These are phyloP conservation scores for Pythium plurisporium DNA, from an alignment of 352 stramenopile species.

Conservation along the genomic window DNA sequence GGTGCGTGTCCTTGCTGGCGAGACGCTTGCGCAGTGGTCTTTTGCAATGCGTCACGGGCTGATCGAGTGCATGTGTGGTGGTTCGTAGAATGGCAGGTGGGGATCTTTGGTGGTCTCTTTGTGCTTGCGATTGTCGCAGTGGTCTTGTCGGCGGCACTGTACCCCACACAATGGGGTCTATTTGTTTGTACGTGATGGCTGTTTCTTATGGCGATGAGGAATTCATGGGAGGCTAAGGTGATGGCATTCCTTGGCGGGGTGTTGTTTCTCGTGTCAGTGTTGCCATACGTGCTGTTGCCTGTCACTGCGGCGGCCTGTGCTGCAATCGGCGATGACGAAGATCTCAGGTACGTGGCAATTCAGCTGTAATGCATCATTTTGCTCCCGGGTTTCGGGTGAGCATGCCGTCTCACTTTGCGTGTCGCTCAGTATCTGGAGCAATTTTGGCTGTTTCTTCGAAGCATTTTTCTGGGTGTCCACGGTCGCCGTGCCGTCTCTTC, in stretches of 20 bases:
- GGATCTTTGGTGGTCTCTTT: conserved; percentile 43
- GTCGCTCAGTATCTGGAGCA: conserved; percentile 35
- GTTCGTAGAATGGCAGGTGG: conserved; percentile 34
- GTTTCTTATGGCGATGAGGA: no score
- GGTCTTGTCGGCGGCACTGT: conserved; percentile 52
- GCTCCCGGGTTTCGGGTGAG: no score
- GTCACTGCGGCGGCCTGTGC: conserved; percentile 57
- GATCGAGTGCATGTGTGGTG: neutral
- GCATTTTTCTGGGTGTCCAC: conserved; percentile 63
- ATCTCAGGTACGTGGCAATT: conserved; percentile 35
- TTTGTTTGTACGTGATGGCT: conserved; percentile 45
- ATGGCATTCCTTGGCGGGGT: no score
- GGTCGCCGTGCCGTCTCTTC: conserved; percentile 55
- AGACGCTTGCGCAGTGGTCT: no score
- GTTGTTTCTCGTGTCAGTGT: no score
- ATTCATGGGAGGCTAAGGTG: no score
- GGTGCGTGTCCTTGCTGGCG: neutral
- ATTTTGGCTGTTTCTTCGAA: conserved; percentile 73
- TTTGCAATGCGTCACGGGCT: no score
- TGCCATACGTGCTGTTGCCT: conserved; percentile 60
- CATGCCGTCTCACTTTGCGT: no score
- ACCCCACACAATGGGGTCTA: conserved; percentile 56
- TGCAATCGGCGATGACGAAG: conserved; percentile 41
- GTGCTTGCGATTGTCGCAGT: conserved; percentile 52
- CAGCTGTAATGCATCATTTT: no score